phyloP scores from a whole-genome alignment of 495 filamentous ascomycete genomes.

The Penicillium bialowiezense region DNA sequence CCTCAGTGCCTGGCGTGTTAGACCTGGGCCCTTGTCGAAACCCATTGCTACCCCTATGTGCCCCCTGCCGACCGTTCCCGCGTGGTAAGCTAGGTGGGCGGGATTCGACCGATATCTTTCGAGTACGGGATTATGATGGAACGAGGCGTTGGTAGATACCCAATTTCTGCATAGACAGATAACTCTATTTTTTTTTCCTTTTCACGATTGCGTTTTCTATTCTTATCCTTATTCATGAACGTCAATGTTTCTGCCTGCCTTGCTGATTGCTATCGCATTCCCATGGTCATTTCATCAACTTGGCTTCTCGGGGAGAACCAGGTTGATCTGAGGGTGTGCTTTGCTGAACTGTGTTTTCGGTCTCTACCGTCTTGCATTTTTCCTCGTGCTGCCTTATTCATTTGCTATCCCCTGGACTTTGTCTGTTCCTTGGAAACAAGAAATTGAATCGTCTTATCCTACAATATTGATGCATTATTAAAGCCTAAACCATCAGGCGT shows the following conservation, averaged over 20 bases:
- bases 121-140: conserved; percentile 44
- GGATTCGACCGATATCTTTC: conserved; percentile 28
- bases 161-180: conserved; percentile 40
- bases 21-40: conserved; percentile 37
- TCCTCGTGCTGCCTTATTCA: conserved; percentile 7
- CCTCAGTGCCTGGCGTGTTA: conserved; percentile 33
- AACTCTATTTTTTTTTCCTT: conserved; percentile 32
- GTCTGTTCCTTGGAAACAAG: conserved; percentile 10
- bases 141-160: conserved; percentile 54
- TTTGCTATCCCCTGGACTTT: not conserved
- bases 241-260: conserved; percentile 5
- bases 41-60: conserved; percentile 25
- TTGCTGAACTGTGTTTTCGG: conserved; percentile 15
- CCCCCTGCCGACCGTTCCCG: conserved; percentile 14
- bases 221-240: conserved; percentile 22
- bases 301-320: conserved; percentile 15
- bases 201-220: conserved; percentile 29
- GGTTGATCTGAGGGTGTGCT: conserved; percentile 17
- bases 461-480: not conserved
- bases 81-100: conserved; percentile 23
- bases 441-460: conserved; percentile 5
- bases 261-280: conserved; percentile 2
- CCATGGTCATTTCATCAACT: conserved; percentile 4
- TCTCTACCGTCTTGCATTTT: conserved; percentile 24
- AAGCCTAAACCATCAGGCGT: no score